phyloP scores from a whole-genome alignment of 2,329 filamentous ascomycete species.

The Trichoderma sp. region DNA sequence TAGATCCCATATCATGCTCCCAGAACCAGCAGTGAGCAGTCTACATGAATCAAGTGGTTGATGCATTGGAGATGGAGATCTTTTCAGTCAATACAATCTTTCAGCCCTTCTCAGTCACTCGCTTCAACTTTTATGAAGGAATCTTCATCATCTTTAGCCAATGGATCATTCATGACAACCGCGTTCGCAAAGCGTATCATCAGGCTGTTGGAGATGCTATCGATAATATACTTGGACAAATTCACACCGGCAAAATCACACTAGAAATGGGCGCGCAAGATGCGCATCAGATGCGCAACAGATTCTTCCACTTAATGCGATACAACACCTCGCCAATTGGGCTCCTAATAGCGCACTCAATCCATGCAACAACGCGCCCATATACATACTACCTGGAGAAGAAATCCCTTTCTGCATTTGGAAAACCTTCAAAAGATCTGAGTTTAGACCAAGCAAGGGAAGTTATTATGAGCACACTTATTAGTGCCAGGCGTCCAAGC shows the following conservation, averaged over 20 bases:
- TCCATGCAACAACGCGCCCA: background rate
- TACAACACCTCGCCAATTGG: background rate
- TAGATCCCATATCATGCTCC: background rate
- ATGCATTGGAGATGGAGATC: background rate
- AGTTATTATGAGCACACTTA: background rate
- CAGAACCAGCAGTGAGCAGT: background rate
- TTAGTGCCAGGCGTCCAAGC: background rate
- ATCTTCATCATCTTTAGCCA: background rate
- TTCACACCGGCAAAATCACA: background rate
- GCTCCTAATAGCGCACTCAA: background rate
- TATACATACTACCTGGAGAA: background rate
- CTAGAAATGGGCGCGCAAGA: background rate
- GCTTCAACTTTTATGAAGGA: background rate
- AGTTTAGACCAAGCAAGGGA: background rate
- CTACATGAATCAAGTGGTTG: background rate
- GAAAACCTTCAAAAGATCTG: background rate
- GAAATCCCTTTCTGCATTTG: background rate
- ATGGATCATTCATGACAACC: background rate
- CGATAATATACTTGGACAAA: background rate
- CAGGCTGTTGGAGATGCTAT: background rate
- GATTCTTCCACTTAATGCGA: background rate
- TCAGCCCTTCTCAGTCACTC: background rate
- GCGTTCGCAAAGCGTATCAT: background rate
- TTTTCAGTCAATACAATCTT: background rate
- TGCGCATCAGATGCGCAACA: background rate